A percentile compares a stretch with the other conserved stretches of the same genome.
Conservation (phyloP, 2,329 filamentous ascomycete species). For the Berkeleyomyces basicola region DNA sequence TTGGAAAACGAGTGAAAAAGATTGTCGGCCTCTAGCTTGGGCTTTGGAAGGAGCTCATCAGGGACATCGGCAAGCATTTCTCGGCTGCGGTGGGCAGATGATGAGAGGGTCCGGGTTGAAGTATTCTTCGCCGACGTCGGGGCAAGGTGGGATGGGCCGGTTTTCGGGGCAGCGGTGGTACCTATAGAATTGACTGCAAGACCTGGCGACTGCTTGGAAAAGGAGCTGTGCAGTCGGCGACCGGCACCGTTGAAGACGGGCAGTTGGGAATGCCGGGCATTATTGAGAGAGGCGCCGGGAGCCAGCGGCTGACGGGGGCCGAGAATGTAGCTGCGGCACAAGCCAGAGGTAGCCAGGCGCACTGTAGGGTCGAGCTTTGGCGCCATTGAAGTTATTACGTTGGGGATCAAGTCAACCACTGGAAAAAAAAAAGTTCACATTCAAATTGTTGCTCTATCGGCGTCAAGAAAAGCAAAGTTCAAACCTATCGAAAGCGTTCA, state of each 20-base stretch:
- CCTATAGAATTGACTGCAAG: background rate
- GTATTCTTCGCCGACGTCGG: background rate
- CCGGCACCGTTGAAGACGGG: background rate
- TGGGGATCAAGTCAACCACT: background rate
- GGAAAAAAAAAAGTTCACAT: background rate
- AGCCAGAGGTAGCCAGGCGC: slow-evolving; percentile 13
- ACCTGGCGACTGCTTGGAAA: background rate
- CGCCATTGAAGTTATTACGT: slow-evolving; percentile 9
- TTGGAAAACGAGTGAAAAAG: slow-evolving; percentile 85
- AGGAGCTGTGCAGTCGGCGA: slow-evolving; percentile 7
- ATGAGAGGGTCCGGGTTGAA: slow-evolving; percentile 6
- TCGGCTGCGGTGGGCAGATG: background rate
- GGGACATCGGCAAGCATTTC: slow-evolving; percentile 15
- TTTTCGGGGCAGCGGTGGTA: background rate
- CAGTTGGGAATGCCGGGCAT: background rate
- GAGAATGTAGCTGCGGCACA: slow-evolving; percentile 10
- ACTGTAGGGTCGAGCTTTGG: slow-evolving; percentile 14
- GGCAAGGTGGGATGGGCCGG: background rate
- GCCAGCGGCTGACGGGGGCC: background rate
- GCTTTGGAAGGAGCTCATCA: slow-evolving; percentile 16
- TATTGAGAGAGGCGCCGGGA: background rate
- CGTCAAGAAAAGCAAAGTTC: background rate
- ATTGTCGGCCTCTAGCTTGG: slow-evolving; percentile 50
- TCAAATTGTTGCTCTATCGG: background rate
- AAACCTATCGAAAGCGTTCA: background rate